These are phyloP conservation scores for Barnettozyma hawaiiensis DNA, from an alignment of 1,139 yeast genomes.

Conservation along the genomic window DNA sequence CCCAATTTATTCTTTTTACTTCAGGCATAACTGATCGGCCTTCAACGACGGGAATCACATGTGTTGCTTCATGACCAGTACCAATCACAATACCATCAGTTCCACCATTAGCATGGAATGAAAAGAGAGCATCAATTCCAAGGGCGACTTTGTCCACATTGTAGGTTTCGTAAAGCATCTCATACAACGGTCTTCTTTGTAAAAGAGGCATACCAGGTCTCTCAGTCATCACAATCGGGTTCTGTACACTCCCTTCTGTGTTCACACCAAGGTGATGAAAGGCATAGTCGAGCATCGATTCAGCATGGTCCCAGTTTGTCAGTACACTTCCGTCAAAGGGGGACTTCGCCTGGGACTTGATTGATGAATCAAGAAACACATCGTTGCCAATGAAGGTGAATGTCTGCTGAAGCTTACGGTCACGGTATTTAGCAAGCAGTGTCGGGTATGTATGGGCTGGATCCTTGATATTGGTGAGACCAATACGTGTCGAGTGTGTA, in stretches of 20 bases:
- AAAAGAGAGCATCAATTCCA: constrained; percentile 79
- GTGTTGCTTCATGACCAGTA: constrained; percentile 79
- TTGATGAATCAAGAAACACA: constrained; percentile 61
- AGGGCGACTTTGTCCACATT: constrained; percentile 65
- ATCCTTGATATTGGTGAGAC: constrained; percentile 45
- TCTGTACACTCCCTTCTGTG: constrained; percentile 53
- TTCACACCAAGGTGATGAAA: constrained; percentile 72
- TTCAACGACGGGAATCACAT: constrained; percentile 70
- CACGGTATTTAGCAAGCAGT: constrained; percentile 67
- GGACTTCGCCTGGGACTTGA: constrained; percentile 61
- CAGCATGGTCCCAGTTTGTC: constrained; percentile 91
- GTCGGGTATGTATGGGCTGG: constrained; percentile 73
- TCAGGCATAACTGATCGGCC: constrained; percentile 62
- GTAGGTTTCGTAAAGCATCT: constrained; percentile 77
- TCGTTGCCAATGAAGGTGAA: constrained; percentile 82
- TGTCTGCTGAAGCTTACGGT: constrained; percentile 59
- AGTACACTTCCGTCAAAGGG: constrained; percentile 86
- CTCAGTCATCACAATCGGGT: constrained; percentile 82
- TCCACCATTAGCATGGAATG: constrained; percentile 49
- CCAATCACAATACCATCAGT: constrained; percentile 67
- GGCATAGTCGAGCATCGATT: constrained; percentile 75
- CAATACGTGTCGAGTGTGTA: constrained; percentile 62
- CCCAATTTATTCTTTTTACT: constrained; percentile 86
- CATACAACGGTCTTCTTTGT: constrained; percentile 73
- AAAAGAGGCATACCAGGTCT: constrained; percentile 62